Base-by-base conservation (phyloP, 192 early-diverging fungal species). In the Kappamyces sp. region DNA sequence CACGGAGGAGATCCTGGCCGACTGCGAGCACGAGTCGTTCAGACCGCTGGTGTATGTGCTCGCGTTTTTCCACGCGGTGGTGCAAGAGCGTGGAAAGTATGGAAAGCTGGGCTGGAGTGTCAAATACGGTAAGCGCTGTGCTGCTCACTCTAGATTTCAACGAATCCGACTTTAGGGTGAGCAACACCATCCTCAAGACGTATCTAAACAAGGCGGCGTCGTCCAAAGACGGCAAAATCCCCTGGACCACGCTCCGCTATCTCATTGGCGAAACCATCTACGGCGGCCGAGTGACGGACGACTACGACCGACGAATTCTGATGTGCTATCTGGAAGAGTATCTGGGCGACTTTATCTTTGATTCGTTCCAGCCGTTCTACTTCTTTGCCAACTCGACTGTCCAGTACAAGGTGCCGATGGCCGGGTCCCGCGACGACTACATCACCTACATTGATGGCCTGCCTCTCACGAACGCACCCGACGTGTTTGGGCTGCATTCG, bases 51-150 rank as follows among this genome's bases (percentile, higher is more conserved):
- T 79, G 12, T 82, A 79, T 57, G 77, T 82, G 5, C 57, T 79
- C 1, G 77, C 80, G 3, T 82, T 82, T 54, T 82, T 79, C 72
- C 80, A 82, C 54, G 80, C 80, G 31, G 80, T 82, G 4, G 77
- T 80, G 8, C 80, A 82, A 65, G 80, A 82, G 65, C 65, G 80
- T 33, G 77, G 80, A 22, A 82, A 82, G 55, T 82, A 83, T 61
- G 81, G 78, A 6, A 83, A 83, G 59, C 74, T 80, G 33, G 78
- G 78, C 2, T 83, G 81, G 81, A 81, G 76, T 61, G 81, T 83
- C 45, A 73, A 72, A 48, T 83, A 83, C 64, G 55, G 54, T 55
- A 55, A 5, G 4, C 22, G 22, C 22, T 22, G 22, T 7, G 37
- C 1, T 40, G 40, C 5, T 8, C 32, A 55, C 41, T 55, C 45